Conservation (phyloP, 2,329 filamentous ascomycete genomes). For the Alternaria sp. region DNA sequence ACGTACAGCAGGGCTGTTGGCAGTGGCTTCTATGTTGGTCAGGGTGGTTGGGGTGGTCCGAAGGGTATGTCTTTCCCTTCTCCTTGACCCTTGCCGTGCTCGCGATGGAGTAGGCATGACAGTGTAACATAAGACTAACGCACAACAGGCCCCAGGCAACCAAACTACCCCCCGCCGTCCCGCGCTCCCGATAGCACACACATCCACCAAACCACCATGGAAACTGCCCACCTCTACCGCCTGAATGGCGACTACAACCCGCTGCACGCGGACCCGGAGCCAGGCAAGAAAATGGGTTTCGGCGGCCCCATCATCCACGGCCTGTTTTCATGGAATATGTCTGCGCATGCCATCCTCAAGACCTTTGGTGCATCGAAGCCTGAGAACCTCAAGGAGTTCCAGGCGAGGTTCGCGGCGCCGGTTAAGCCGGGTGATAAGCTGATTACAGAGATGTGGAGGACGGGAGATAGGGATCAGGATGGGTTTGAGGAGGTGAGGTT, state of each 20-base stretch:
- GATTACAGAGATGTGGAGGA: slow-evolving; percentile 80
- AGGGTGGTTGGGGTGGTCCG: slow-evolving; percentile 85
- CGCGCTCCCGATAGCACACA: slow-evolving; percentile 73
- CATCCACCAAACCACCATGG: slow-evolving; percentile 71
- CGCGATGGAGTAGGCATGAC: background rate
- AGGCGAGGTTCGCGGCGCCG: slow-evolving; percentile 84
- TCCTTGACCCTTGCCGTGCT: background rate
- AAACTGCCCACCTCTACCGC: slow-evolving; percentile 68
- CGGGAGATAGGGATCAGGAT: slow-evolving; percentile 66
- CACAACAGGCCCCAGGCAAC: slow-evolving; percentile 66
- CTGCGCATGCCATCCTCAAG: slow-evolving; percentile 75
- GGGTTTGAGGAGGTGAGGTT: slow-evolving; percentile 85
- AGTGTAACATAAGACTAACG: background rate
- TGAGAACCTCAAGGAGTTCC: slow-evolving; percentile 83
- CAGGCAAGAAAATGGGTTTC: slow-evolving; percentile 88
- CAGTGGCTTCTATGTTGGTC: slow-evolving; percentile 79
- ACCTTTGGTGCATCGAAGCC: slow-evolving; percentile 78
- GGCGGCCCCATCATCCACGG: slow-evolving; percentile 89
- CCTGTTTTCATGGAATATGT: slow-evolving; percentile 84
- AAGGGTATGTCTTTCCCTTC: slow-evolving; percentile 65
- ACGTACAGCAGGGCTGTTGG: slow-evolving; percentile 73
- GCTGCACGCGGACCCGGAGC: slow-evolving; percentile 84
- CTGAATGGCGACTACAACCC: slow-evolving; percentile 96
- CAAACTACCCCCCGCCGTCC: slow-evolving; percentile 78
- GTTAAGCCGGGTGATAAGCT: slow-evolving; percentile 85